Percentiles rank a stretch among this genome's conserved stretches.
phyloP scores from a whole-genome alignment of 768 basidiomycete species.

The Boletus coccyginus region DNA sequence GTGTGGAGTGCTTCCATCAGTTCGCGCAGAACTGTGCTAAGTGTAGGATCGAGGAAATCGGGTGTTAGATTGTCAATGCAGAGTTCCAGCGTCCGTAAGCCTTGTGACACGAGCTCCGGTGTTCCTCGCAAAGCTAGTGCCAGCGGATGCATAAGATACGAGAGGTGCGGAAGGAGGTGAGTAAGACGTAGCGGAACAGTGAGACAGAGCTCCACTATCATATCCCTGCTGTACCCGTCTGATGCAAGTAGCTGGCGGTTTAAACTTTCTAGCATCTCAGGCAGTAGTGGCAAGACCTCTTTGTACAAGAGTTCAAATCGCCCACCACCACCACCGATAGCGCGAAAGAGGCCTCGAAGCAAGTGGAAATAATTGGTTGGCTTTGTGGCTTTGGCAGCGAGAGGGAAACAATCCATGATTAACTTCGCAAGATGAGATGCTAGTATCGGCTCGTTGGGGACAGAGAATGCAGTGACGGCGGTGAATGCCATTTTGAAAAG shows the following conservation, averaged over 20 bases:
- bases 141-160: conserved; percentile 94
- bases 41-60: conserved; percentile 95
- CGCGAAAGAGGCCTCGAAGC: conserved; percentile 87
- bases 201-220: conserved; percentile 95
- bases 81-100: conserved; percentile 93
- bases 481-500: conserved; percentile 95
- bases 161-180: conserved; percentile 91
- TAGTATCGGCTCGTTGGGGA: conserved; percentile 85
- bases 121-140: conserved; percentile 86
- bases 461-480: conserved; percentile 73
- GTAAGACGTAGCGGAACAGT: conserved; percentile 95
- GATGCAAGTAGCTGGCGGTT: conserved; percentile 87
- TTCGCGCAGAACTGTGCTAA: conserved; percentile 88
- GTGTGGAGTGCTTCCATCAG: conserved; percentile 93
- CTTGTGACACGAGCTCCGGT: conserved; percentile 91
- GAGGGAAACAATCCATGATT: conserved; percentile 94
- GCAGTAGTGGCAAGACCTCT: conserved; percentile 91
- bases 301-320: conserved; percentile 93
- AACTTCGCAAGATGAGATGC: conserved; percentile 89
- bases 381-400: conserved; percentile 88
- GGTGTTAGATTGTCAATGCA: conserved; percentile 98
- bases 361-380: conserved; percentile 93
- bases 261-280: conserved; percentile 94
- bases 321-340: conserved; percentile 88
- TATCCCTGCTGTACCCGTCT: conserved; percentile 78